phyloP scores from a whole-genome alignment of 2,329 filamentous ascomycete genomes.

The Sporothrix globosa region DNA sequence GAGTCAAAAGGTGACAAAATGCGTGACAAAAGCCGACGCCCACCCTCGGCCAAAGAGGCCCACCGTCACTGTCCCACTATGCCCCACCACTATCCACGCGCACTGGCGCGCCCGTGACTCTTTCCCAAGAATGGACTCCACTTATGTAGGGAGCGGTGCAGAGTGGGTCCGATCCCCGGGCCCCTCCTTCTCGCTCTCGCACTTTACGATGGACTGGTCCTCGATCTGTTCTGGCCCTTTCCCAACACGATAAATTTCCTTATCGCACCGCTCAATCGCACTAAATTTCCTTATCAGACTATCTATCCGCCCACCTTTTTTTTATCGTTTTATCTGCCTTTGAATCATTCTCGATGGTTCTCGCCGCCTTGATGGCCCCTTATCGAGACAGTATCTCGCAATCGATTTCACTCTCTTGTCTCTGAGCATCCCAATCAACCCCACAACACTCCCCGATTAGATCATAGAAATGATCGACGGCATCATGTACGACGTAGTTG shows the following conservation, averaged over 20 bases:
- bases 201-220: not conserved
- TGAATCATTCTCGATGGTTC: not conserved
- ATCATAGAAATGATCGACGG: not conserved
- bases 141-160: not conserved
- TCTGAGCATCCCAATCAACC: not conserved
- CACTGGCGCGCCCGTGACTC: slow-evolving; percentile 17
- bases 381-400: slow-evolving; percentile 11
- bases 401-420: not conserved
- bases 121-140: slow-evolving; percentile 10
- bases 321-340: not conserved
- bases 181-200: slow-evolving; percentile 17
- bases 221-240: slow-evolving; percentile 4
- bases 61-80: not conserved
- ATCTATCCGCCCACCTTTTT: not conserved
- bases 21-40: slow-evolving; percentile 6
- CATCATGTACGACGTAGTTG: not conserved
- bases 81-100: slow-evolving; percentile 2
- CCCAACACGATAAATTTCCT: no score
- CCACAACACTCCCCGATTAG: not conserved
- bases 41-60: slow-evolving; percentile 20
- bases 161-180: slow-evolving; percentile 22
- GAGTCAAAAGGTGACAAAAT: slow-evolving; percentile 12
- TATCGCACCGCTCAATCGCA: not conserved
- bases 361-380: slow-evolving; percentile 15
- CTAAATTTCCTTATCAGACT: not conserved